phyloP scores from a whole-genome alignment of 2,329 filamentous ascomycete genomes.

The Calonectria pseudoturangicola region DNA sequence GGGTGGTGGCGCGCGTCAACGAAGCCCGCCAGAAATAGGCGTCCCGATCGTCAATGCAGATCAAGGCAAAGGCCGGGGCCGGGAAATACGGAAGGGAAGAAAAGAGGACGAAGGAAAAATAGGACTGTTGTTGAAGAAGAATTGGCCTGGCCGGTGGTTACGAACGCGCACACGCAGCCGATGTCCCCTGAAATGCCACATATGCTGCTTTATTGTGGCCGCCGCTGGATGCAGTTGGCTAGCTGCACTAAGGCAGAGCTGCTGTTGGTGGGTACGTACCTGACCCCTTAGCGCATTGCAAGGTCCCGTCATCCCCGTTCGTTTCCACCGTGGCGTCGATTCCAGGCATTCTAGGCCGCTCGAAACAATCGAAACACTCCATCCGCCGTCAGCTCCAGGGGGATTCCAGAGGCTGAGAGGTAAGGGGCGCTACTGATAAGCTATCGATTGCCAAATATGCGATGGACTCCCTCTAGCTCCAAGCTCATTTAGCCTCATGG shows the following conservation, averaged over 20 bases:
- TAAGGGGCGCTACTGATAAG: conserved; percentile 7
- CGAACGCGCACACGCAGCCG: conserved; percentile 32
- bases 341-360: conserved; percentile 50
- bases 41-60: conserved; percentile 51
- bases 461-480: too few species aligned
- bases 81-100: conserved; percentile 48
- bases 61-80: conserved; percentile 48
- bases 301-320: conserved; percentile 18
- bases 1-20: conserved; percentile 48
- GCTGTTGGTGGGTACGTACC: conserved; percentile 32
- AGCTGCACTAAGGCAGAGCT: conserved; percentile 19
- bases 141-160: conserved; percentile 48
- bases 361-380: conserved; percentile 43
- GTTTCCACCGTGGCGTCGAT: conserved; percentile 45
- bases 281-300: neutral
- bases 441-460: conserved; percentile 9
- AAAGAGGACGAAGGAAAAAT: conserved; percentile 48
- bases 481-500: neutral
- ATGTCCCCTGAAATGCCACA: conserved; percentile 58
- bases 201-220: conserved; percentile 55
- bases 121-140: conserved; percentile 47
- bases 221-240: conserved; percentile 15
- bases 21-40: conserved; percentile 40
- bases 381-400: conserved; percentile 50
- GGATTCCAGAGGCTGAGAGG: conserved; percentile 11